Base-by-base conservation (phyloP, 2,329 filamentous ascomycete species). In the Colletotrichum sojae region DNA sequence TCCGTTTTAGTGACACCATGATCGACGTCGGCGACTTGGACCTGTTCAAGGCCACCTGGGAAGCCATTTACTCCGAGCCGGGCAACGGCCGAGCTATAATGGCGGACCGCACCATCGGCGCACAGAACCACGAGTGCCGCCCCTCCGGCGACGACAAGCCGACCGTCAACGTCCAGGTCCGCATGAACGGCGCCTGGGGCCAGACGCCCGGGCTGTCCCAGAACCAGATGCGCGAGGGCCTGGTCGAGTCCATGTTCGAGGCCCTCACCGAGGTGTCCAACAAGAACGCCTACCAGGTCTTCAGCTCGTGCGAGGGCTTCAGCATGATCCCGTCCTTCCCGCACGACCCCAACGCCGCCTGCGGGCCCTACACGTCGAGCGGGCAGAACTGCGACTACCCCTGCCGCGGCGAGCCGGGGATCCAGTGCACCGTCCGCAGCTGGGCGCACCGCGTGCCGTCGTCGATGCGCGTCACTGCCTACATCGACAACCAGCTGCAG, bases 151-250 rank as follows among this genome's bases (percentile, higher is more conserved):
- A 67, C 52, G 57, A 59, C 18, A 18, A 65, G 15, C 54, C 59
- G 0, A 70, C 71, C 39, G 31, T 71, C n/a, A 70, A 57, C 6
- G 71, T 67, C 0, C 69, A 49, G 4, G 71, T 72, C 16, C 60
- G 36, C 27, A 54, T 72, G 51, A 70, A 71, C 53, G 71, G 71
- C n/a, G 69, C 63, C 22, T 72, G 71, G 71, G 71, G 71, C 27
- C 43, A 18, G 3, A 69, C 62, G 1, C 66, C 69, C 0, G 66
- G 63, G 3, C 62, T 71, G 6, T 36, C 31, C 16, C 40, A 55
- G 16, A 65, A 71, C 63, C 59, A 72, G 43, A 70, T 71, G 61
- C 71, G 71, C 6, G 71, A 72, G 18, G 71, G 66, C 6, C 59
- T 72, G 5, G 59, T 72, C 2, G 45, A 66, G 22, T 61, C 71